Evolutionary conservation across 306 rosid species (phyloP), one percentile per base, ranked within the genome.

Genomic region (Begonia loranthoides): DNA sequence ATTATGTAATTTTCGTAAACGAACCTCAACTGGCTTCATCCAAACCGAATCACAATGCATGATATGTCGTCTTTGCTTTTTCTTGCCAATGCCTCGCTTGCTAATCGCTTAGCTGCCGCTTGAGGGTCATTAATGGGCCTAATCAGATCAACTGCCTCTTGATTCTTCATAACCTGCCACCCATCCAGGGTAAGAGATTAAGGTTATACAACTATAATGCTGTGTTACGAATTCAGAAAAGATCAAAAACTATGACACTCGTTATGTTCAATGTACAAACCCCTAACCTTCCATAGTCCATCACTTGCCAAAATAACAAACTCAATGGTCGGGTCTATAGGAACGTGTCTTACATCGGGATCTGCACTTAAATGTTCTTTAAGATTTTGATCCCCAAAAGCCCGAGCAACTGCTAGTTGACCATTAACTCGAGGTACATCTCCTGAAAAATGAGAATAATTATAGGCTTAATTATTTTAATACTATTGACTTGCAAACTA

Each of bases 11-110:
- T 28, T 28, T 28, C 36, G 6, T 28, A 3, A 28, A 28, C 36
- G 36, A 28, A 28, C 36, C 47, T 43, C 47, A 10, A 11, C 13
- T 13, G 4, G 22, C 36, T 43, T 61, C 50, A 61, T 61, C 66
- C 66, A 61, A 61, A 61, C 22, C 66, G 57, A 52, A 61, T 52
- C 33, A 69, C 74, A 47, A 69, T 58, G 68, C 74, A 69, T n/a
- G 72, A 69, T 62, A 69, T 69, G 41, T 63, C 74, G 47, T 69
- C 74, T 56, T 53, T 62, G 52, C 74, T 69, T 17, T 69, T 58
- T 45, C 54, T 57, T 14, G 56, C 47, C 54, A 62, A 57, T 9
- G 74, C 74, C 55, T 63, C 69, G 9, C 28, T 50, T 6, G 66
- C 62, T 58, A 69, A 54, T 15, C 57, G 57, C 64, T 69, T 69